phyloP scores from a whole-genome alignment of 1,139 yeast genomes.

The Diutina scorzettiae region DNA sequence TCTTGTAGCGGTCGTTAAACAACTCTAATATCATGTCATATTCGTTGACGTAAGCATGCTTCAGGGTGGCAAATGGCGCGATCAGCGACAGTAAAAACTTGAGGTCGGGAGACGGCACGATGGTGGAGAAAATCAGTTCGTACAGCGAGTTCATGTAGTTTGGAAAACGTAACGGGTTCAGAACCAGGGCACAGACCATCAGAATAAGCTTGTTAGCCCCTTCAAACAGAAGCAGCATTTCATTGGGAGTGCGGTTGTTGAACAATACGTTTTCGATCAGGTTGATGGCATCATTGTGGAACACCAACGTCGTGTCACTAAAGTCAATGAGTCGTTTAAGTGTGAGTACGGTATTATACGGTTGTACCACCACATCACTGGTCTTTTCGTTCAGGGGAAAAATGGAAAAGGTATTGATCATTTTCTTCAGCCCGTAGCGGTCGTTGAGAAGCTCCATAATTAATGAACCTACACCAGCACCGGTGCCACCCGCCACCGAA shows the following conservation, averaged over 20 bases:
- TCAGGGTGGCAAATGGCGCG: slow-evolving; percentile 58
- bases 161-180: slow-evolving; percentile 85
- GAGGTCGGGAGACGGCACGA: slow-evolving; percentile 81
- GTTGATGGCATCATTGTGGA: slow-evolving; percentile 80
- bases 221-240: slow-evolving; percentile 28
- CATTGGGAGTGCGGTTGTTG: slow-evolving; percentile 27
- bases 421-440: slow-evolving; percentile 64
- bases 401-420: slow-evolving; percentile 75
- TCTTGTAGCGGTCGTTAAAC: slow-evolving; percentile 65
- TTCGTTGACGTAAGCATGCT: slow-evolving; percentile 33
- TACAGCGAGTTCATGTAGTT: slow-evolving; percentile 83
- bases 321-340: slow-evolving; percentile 69
- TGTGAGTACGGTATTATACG: slow-evolving; percentile 80
- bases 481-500: slow-evolving; percentile 98
- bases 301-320: slow-evolving; percentile 78
- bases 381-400: slow-evolving; percentile 70
- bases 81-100: slow-evolving; percentile 81
- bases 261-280: slow-evolving; percentile 15
- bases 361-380: slow-evolving; percentile 94
- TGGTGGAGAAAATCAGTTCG: slow-evolving; percentile 69
- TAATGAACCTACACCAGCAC: slow-evolving; percentile 87
- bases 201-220: slow-evolving; percentile 82
- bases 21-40: slow-evolving; percentile 79
- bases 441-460: slow-evolving; percentile 71
- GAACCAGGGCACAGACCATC: slow-evolving; percentile 70